phyloP scores from a whole-genome alignment of 2,329 filamentous ascomycete species.

The Fonsecaea nubica region DNA sequence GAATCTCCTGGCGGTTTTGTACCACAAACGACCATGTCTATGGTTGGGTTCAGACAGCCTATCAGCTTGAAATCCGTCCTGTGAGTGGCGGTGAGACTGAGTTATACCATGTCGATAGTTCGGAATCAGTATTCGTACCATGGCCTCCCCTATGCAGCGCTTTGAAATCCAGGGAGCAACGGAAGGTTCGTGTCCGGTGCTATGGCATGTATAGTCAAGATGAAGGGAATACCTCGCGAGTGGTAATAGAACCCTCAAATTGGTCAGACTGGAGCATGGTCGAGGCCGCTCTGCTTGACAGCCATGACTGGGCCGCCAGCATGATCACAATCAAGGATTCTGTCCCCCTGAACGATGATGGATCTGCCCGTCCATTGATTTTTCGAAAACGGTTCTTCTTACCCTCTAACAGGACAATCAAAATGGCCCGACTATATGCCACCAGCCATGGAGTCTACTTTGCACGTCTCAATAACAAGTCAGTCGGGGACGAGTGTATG shows the following conservation, averaged over 20 bases:
- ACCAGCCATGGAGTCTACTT: constrained; percentile 57
- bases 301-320: constrained; percentile 44
- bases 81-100: constrained; percentile 17
- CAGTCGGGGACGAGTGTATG: constrained; percentile 51
- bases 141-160: constrained; percentile 37
- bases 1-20: constrained; percentile 43
- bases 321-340: constrained; percentile 35
- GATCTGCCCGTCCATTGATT: constrained; percentile 42
- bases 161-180: background rate
- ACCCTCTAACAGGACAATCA: constrained; percentile 6
- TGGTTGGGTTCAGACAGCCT: constrained; percentile 42
- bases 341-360: constrained; percentile 37
- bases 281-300: constrained; percentile 46
- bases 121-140: constrained; percentile 41
- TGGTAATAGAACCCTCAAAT: background rate
- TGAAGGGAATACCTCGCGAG: background rate
- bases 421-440: constrained; percentile 55
- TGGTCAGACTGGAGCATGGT: constrained; percentile 31
- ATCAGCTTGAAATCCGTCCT: constrained; percentile 40
- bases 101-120: constrained; percentile 30
- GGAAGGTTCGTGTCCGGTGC: constrained; percentile 10
- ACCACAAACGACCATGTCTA: constrained; percentile 8
- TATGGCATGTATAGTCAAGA: constrained; percentile 3
- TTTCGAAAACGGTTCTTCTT: constrained; percentile 47
- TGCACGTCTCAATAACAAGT: constrained; percentile 56